Evolutionary conservation across 331 rosid genomes (phyloP), one percentile per base, ranked within the genome.

Genomic region (Acacia concinna): DNA sequence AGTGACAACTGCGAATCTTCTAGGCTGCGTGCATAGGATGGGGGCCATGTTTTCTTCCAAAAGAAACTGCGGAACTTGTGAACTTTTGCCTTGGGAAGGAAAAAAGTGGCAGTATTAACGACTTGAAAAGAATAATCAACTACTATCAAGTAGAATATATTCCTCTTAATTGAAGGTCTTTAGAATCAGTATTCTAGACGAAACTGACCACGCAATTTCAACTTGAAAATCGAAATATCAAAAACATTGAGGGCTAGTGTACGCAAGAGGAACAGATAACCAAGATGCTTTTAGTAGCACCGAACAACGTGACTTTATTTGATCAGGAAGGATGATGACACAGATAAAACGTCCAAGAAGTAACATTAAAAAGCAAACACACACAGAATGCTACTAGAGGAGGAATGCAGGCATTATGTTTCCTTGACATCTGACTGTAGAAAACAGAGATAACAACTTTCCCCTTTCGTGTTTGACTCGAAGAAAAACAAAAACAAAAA

Each of bases 61-160:
- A 73, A 94, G 96, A 89, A 91, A 94, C 86, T 91, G 98, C 23
- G 98, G 98, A 85, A 94, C 84, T 83, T 91, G 98, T 4, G 97
- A 94, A 81, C 98, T 94, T 90, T 94, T 94, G 74, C 98, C 98
- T 91, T 52, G 52, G 83, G 77, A 78, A 30, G 62, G 74, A 47
- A 40, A 32, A 34, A 63, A 46, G 49, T 35, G 57, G 37, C 68
- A 54, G 35, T 31, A 71, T 78, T 68, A 83, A 8, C 34, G 77
- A 25, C 68, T 28, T 27, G 40, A 68, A 62, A 67, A 79, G 63
- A 71, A 68, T 73, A 70, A 75, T 63, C 35, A 75, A 65, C 37
- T 34, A 32, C 43, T 25, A 68, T 41, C 20, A 71, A 64, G 38
- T 38, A 51, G 66, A 56, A n/a, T 46, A n/a, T 38, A 56, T 41